These are phyloP conservation scores for Malassezia furfur DNA, from an alignment of 1,284 basidiomycete species.

Conservation along the genomic window DNA sequence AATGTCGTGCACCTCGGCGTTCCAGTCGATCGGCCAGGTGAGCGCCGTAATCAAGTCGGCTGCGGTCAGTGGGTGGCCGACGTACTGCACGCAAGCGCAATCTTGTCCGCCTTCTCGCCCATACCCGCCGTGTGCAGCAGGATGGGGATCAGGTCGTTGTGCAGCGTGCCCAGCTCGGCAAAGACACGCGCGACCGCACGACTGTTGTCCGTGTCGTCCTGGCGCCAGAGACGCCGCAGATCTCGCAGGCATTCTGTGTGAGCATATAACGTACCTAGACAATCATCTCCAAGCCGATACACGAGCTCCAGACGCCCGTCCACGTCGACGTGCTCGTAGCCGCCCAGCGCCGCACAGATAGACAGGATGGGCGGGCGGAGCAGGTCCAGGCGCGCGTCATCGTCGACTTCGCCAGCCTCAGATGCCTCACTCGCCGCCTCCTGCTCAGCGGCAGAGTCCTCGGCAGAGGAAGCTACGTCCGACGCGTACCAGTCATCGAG, in stretches of 20 bases:
- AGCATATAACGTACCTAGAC: constrained; percentile 23
- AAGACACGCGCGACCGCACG: constrained; percentile 41
- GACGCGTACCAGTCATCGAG: constrained; percentile 7
- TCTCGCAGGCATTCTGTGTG: constrained; percentile 33
- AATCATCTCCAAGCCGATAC: constrained; percentile 39
- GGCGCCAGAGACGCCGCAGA: constrained; percentile 39
- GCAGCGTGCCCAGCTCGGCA: constrained; percentile 38
- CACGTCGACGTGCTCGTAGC: constrained; percentile 32
- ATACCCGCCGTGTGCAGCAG: constrained; percentile 39
- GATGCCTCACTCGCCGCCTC: constrained; percentile 4
- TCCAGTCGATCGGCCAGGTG: constrained; percentile 45
- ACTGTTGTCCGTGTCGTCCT: constrained; percentile 40
- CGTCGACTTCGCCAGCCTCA: constrained; percentile 15
- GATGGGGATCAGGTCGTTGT: constrained; percentile 43
- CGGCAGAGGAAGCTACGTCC: constrained; percentile 4
- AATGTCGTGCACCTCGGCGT: constrained; percentile 35
- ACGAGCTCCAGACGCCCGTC: constrained; percentile 17
- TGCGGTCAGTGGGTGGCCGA: background rate
- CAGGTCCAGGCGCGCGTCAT: constrained; percentile 25
- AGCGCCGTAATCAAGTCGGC: constrained; percentile 44
- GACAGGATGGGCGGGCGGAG: constrained; percentile 31
- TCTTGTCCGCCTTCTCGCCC: constrained; percentile 29
- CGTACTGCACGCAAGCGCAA: constrained; percentile 38
- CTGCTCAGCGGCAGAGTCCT: background rate
- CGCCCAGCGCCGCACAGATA: constrained; percentile 41